phyloP scores from a whole-genome alignment of 148 eudicot genomes.

The Selenicereus undatus region DNA sequence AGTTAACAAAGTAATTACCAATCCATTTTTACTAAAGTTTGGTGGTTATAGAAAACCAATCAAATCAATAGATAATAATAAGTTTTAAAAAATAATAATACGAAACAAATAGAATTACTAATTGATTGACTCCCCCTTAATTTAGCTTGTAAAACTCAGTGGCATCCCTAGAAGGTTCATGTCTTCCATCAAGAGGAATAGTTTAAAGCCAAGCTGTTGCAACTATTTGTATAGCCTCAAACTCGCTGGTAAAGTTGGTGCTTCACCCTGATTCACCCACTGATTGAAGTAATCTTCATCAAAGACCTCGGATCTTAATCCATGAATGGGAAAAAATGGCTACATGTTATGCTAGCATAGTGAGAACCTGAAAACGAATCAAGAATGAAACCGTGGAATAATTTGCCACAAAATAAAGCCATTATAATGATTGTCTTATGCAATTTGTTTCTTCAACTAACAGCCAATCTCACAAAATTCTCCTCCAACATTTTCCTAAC shows the following conservation, averaged over 20 bases:
- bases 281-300: slow-evolving; percentile 46
- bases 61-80: too few relatives aligned
- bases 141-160: slow-evolving; percentile 25
- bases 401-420: background rate
- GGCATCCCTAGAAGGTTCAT: slow-evolving; percentile 47
- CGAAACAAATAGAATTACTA: too few relatives aligned
- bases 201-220: slow-evolving; percentile 54
- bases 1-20: too few relatives aligned
- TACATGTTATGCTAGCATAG: background rate
- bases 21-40: too few relatives aligned
- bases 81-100: too few relatives aligned
- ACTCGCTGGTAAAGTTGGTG: slow-evolving; percentile 70
- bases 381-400: background rate
- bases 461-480: too few relatives aligned
- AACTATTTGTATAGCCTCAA: slow-evolving; percentile 68
- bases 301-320: slow-evolving; percentile 51
- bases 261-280: slow-evolving; percentile 40
- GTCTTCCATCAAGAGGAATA: slow-evolving; percentile 80
- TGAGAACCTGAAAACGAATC: background rate
- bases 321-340: slow-evolving; percentile 4
- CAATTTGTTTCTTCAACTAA: too few relatives aligned
- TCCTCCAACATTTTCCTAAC: too few relatives aligned
- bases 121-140: too few relatives aligned
- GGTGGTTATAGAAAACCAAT: too few relatives aligned
- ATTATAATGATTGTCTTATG: background rate